These are phyloP conservation scores for Aureobasidium sp. DNA, from an alignment of 2,329 filamentous ascomycete species.

Conservation along the genomic window DNA sequence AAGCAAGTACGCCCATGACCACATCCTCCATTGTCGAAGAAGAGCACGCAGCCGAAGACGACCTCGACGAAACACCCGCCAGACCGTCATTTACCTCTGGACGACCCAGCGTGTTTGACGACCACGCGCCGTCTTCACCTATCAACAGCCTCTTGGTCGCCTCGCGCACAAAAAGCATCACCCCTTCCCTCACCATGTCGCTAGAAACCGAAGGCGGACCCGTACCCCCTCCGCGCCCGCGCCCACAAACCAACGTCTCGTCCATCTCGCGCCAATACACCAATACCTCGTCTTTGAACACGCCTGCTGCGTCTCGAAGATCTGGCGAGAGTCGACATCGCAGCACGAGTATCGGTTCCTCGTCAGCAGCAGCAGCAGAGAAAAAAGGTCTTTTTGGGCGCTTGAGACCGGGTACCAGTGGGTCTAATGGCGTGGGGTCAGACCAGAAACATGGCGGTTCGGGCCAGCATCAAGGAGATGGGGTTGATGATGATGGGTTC, in stretches of 20 bases:
- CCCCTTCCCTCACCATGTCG: not conserved
- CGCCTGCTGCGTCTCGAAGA: not conserved
- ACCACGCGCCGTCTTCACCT: not conserved
- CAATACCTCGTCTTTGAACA: not conserved
- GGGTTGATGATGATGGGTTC: conserved; percentile 24
- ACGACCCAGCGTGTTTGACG: not conserved
- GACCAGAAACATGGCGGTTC: not conserved
- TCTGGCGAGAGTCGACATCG: not conserved
- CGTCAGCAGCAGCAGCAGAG: not conserved
- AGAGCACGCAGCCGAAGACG: not conserved
- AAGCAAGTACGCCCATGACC: conserved; percentile 5
- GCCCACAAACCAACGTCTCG: not conserved
- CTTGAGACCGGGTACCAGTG: not conserved
- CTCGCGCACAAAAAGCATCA: not conserved
- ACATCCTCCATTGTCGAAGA: not conserved
- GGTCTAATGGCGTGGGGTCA: not conserved
- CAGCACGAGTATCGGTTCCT: not conserved
- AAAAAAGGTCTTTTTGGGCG: not conserved
- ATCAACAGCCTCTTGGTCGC: not conserved
- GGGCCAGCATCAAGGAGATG: not conserved
- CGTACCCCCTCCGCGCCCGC: not conserved
- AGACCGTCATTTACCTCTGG: conserved; percentile 13
- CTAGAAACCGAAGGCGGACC: not conserved
- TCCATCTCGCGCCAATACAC: not conserved
- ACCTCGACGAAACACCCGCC: not conserved